Conservation (phyloP, 2,329 filamentous ascomycete genomes). For the Trichoderma pleuroti region DNA sequence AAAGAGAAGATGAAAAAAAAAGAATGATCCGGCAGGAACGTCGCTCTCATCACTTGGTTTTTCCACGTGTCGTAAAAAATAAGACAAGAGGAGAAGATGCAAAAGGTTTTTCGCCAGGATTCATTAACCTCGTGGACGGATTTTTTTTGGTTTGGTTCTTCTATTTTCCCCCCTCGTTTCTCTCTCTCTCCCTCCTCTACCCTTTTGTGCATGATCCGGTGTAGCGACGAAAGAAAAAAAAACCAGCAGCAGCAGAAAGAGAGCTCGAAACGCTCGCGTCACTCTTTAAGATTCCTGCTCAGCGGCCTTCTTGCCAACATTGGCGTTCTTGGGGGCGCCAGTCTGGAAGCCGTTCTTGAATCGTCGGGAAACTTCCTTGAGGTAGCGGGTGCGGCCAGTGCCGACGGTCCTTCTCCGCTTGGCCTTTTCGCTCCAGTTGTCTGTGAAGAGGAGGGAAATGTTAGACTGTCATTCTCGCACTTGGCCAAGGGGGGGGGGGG, state of each 20-base stretch:
- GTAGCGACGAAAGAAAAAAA: slow-evolving; percentile 18
- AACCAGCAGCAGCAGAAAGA: slow-evolving; percentile 6
- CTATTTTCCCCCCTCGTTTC: slow-evolving; percentile 18
- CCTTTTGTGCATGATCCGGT: slow-evolving; percentile 21
- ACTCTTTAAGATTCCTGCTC: slow-evolving; percentile 36
- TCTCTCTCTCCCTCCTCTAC: slow-evolving; percentile 19
- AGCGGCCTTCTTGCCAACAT: slow-evolving; percentile 34
- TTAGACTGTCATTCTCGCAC: slow-evolving; percentile 6
- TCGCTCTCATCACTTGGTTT: slow-evolving; percentile 14
- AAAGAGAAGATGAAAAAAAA: neutral
- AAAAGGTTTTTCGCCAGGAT: slow-evolving; percentile 13
- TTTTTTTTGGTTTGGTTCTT: slow-evolving; percentile 8
- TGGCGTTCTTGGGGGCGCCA: slow-evolving; percentile 80
- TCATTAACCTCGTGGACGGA: slow-evolving; percentile 15
- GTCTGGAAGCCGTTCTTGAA: slow-evolving; percentile 98
- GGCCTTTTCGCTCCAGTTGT: slow-evolving; percentile 99
- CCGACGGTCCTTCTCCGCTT: slow-evolving; percentile 99
- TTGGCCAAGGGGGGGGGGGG: neutral
- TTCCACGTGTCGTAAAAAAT: neutral
- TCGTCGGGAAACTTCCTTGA: slow-evolving; percentile 86
- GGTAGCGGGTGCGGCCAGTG: slow-evolving; percentile 91
- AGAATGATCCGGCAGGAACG: neutral
- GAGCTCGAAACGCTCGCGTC: slow-evolving; percentile 12
- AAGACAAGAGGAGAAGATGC: slow-evolving; percentile 6
- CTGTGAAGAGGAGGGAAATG: slow-evolving; percentile 44